Base-by-base conservation (phyloP, 2,329 filamentous ascomycete species). In the Colletotrichum higginsianum region DNA sequence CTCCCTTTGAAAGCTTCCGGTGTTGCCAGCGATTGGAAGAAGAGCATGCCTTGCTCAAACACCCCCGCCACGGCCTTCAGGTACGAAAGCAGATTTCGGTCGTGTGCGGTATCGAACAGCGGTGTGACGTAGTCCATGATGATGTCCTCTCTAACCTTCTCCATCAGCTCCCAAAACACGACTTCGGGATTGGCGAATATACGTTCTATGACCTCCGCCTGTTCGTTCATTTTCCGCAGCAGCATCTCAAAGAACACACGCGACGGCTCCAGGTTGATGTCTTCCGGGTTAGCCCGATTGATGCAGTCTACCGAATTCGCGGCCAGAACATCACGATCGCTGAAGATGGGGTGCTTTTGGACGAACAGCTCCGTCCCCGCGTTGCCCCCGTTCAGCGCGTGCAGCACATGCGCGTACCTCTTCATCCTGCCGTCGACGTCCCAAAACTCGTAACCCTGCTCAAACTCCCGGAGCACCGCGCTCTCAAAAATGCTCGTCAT, bases 371-470 rank as follows among this genome's bases (percentile, higher is more conserved):
- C 94, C 58, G 97, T 86, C 12, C 90, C 94, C 16, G 92, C 91
- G 50, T 88, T 87, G 18, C 94, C 95, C 35, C 94, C 94, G 79
- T 97, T 97, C 55, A 99, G 86, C 2, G 89, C 88, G 69, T 93
- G 91, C 67, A 99, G 84, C 18, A 99, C 95, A 76, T 94, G 91
- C 2, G 95, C 95, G 81, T 98, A 98, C 78, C 93, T 90, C 75
- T 89, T 91, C 96, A 98, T 98, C 65, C 91, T 88, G 2, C 94
- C 95, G 75, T 97, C 93, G 65, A 97, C 91, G 80, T 99, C 96
- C 84, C 93, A 93, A 53, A 91, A 91, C 79, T 96, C 94, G 75
- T 97, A 97, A 4, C 94, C 96, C 78, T 96, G 93, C 81, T 97
- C 93, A 76, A 99, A 99, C 80, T 99, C 96, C 60, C 93, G 89